Conservation (phyloP, 140 eudicot species). For the Flaveria floridana region DNA sequence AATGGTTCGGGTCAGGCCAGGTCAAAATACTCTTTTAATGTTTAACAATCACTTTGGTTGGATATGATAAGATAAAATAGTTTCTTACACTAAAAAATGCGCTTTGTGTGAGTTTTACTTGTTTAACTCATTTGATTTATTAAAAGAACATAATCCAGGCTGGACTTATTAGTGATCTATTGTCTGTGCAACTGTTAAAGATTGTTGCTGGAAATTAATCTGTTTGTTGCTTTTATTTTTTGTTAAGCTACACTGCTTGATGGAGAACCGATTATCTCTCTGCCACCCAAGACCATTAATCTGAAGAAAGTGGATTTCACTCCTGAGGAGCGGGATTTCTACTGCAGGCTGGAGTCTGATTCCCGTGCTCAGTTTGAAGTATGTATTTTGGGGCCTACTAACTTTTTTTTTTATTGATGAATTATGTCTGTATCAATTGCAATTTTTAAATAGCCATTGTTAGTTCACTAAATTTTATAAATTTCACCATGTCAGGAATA, state of each 20-base stretch:
- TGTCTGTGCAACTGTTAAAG: neutral
- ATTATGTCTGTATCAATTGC: neutral
- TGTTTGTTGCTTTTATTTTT: constrained; percentile 28
- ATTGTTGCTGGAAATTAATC: constrained; percentile 25
- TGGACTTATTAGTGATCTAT: neutral
- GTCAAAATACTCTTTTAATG: no score
- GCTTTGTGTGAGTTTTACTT: neutral
- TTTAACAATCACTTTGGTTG: neutral
- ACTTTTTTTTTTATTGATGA: neutral
- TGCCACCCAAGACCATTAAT: constrained; percentile 80
- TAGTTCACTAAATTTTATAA: constrained; percentile 1
- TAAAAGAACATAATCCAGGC: neutral
- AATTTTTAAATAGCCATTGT: neutral
- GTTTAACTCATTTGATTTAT: constrained; percentile 7
- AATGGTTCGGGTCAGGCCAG: neutral
- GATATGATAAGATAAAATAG: neutral
- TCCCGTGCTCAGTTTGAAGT: constrained; percentile 95
- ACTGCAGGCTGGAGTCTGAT: constrained; percentile 78
- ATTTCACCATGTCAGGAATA: constrained; percentile 58
- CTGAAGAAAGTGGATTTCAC: constrained; percentile 83
- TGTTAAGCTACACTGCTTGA: constrained; percentile 73
- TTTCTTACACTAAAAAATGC: neutral
- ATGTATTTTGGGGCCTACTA: constrained; percentile 34
- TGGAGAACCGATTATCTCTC: constrained; percentile 85
- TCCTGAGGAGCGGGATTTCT: constrained; percentile 81